Base-by-base conservation (phyloP, 2,329 filamentous ascomycete genomes). In the Aspergillus hiratsukae region DNA sequence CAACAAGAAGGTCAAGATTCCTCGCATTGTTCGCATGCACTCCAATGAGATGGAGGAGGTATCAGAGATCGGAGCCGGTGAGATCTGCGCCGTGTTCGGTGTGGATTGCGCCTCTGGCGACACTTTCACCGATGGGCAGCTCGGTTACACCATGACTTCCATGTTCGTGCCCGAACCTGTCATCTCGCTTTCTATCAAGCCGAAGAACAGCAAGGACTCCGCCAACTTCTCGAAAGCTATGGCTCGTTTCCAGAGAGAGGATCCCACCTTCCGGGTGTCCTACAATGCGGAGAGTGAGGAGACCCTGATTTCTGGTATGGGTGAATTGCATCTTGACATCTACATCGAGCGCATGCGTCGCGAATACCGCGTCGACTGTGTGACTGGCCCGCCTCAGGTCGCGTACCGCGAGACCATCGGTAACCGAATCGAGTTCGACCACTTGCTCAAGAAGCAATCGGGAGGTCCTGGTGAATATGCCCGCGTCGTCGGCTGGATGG, bases 31-130 rank as follows among this genome's bases (percentile, higher is more conserved):
- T 60, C 91, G 94, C 61, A 99, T 99, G 94, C 94, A 99, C 80
- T 96, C 92, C 48, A 96, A 97, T 72, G 94, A 99, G 71, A 96
- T 99, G 93, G 94, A 99, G 75, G 94, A 99, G 70, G 91, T 97
- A 29, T 81, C 78, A 55, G 92, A 97, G 74, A 88, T 99, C 61
- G 91, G 92, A 52, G 93, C 94, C 53, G 94, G 94, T 75, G 94
- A 99, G 76, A 99, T 99, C 62, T 99, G 94, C 72, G 94, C 94
- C 59, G 94, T 99, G 57, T 99, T 99, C 71, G 94, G 94, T 69
- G 90, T 99, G 54, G 94, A 99, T 68, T 99, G 94, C 74, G 92
- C 94, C 37, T 97, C 93, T 46, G 94, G 94, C 67, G 94, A 99
- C 75, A 97, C 93, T 46, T 99, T 99, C 78, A 97, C 94, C 19